Evolutionary conservation across 352 stramenopile species (phyloP).

Genomic region (Phytophthora citrophthora): DNA sequence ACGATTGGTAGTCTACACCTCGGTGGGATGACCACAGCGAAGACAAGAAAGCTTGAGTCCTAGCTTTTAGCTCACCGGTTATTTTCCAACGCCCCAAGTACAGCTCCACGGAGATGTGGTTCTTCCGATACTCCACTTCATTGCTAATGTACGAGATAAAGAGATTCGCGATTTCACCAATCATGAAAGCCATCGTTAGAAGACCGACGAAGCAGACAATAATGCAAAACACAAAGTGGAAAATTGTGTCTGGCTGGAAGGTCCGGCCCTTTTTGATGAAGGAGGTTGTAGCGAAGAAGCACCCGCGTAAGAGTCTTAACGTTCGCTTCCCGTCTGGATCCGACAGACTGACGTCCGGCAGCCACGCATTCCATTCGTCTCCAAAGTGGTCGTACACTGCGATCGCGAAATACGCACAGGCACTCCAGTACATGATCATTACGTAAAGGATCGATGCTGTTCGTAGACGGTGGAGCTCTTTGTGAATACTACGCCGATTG

Average conservation of each 20-base stretch:
- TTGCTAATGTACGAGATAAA: conserved; percentile 79
- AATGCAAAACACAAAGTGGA: conserved; percentile 45
- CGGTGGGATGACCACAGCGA: conserved; percentile 70
- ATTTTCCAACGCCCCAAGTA: conserved; percentile 66
- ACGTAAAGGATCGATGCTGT: conserved; percentile 55
- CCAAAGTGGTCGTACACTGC: conserved; percentile 56
- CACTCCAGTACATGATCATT: conserved; percentile 68
- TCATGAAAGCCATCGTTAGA: conserved; percentile 73
- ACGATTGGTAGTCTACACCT: conserved; percentile 63
- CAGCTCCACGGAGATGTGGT: conserved; percentile 68
- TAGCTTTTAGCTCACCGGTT: conserved; percentile 41
- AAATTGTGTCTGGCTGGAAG: conserved; percentile 53
- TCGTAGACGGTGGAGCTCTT: conserved; percentile 64
- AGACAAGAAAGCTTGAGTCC: conserved; percentile 60
- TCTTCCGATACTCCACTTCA: conserved; percentile 76
- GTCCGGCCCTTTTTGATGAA: conserved; percentile 75
- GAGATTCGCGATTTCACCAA: conserved; percentile 72
- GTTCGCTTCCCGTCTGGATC: conserved; percentile 40
- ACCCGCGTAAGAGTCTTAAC: conserved; percentile 50
- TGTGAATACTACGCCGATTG: conserved; percentile 62
- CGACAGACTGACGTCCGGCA: conserved; percentile 40
- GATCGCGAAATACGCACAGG: conserved; percentile 61
- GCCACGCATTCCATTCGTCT: conserved; percentile 55
- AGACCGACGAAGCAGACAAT: conserved; percentile 59
- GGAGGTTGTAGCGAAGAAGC: conserved; percentile 63